Evolutionary conservation across 208 protist genomes (phyloP).

Genomic region (Histomonas meleagridis): DNA sequence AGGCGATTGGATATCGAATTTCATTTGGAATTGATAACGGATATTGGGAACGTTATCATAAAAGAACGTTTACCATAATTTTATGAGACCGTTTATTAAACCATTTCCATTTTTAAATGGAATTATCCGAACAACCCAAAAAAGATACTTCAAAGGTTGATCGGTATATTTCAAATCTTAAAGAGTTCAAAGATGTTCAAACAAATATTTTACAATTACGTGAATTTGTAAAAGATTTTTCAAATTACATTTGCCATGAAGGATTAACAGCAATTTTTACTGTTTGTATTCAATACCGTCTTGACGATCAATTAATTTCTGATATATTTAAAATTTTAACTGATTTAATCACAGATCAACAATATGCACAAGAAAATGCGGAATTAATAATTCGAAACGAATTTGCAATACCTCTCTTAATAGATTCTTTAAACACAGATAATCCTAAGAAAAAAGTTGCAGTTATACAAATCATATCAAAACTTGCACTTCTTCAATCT

Average conservation of each 20-base stretch:
- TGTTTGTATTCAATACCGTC: background rate
- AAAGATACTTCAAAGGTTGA: too few species aligned
- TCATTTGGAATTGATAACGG: too few species aligned
- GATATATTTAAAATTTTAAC: background rate
- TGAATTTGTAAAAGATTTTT: background rate
- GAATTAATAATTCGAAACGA: background rate
- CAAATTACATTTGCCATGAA: background rate
- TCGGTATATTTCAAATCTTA: too few species aligned
- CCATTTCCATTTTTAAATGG: too few species aligned
- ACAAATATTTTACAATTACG: background rate
- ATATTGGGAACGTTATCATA: too few species aligned
- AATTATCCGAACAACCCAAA: too few species aligned
- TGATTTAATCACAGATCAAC: background rate
- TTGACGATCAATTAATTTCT: background rate
- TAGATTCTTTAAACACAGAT: background rate
- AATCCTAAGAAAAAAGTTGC: background rate
- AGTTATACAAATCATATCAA: background rate
- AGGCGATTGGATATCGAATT: background rate
- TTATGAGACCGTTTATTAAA: too few species aligned
- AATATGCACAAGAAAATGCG: background rate
- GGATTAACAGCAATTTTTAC: background rate
- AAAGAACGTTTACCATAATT: too few species aligned
- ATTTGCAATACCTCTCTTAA: background rate
- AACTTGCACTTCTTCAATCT: background rate
- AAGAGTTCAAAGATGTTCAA: too few species aligned